Percentiles rank a stretch among this genome's conserved stretches.
Evolutionary conservation across 2,329 filamentous ascomycete species (phyloP).

Genomic region (Cordyceps pruinosa): DNA sequence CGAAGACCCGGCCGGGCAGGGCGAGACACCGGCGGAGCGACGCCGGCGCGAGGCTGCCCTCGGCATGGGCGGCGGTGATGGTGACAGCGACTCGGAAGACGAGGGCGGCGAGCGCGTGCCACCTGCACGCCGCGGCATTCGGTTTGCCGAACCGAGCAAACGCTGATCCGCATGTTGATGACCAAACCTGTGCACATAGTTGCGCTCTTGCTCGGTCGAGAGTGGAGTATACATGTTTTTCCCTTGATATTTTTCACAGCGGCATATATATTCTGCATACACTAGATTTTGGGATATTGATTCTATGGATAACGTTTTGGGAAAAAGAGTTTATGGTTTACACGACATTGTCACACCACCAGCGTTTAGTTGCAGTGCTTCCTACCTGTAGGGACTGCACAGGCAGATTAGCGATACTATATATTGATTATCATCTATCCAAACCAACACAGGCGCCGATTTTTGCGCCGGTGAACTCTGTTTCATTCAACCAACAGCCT

Average conservation of each 20-base stretch:
- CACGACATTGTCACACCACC: background rate
- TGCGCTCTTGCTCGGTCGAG: background rate
- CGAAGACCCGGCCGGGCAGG: constrained; percentile 14
- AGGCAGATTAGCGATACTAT: background rate
- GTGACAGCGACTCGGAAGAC: constrained; percentile 45
- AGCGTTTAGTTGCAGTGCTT: background rate
- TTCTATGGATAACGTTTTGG: background rate
- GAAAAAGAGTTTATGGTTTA: background rate
- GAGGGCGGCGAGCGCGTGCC: constrained; percentile 50
- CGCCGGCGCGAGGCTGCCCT: constrained; percentile 67
- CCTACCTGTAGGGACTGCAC: background rate
- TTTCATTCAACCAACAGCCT: too few species aligned
- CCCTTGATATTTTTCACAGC: background rate
- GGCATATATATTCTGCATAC: background rate
- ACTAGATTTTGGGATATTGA: background rate
- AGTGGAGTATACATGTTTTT: background rate
- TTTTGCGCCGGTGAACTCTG: too few species aligned
- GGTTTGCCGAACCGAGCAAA: constrained; percentile 47
- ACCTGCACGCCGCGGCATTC: constrained; percentile 47
- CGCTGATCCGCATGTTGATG: background rate
- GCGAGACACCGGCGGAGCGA: constrained; percentile 68
- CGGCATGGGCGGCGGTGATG: constrained; percentile 44
- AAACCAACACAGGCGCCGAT: too few species aligned
- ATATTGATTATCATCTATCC: background rate
- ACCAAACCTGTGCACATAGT: background rate